Evolutionary conservation across 2,329 filamentous ascomycete species (phyloP).

Genomic region (Chaetomiaceae sp.): DNA sequence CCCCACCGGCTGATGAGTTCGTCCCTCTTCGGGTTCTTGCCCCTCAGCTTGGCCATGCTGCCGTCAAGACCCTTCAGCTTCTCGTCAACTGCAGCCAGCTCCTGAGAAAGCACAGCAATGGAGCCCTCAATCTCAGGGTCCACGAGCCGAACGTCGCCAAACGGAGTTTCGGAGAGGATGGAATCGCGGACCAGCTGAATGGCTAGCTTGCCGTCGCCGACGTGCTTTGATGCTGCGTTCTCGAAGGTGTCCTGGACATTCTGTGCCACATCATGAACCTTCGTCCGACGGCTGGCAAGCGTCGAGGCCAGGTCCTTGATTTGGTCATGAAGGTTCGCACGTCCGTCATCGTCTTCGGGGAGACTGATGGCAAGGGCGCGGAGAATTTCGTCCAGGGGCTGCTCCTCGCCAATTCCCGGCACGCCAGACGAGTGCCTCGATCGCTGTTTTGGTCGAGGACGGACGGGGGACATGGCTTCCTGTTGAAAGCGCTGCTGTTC

Average conservation of each 20-base stretch:
- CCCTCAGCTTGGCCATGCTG: conserved; percentile 33
- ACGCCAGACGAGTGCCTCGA: conserved; percentile 35
- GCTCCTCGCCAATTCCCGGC: conserved; percentile 31
- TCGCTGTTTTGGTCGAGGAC: conserved; percentile 27
- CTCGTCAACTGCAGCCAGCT: conserved; percentile 39
- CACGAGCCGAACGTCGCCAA: conserved; percentile 43
- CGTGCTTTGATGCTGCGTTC: conserved; percentile 35
- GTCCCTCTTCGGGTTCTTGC: conserved; percentile 44
- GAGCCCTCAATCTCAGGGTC: conserved; percentile 51
- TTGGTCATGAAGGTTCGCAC: conserved; percentile 15
- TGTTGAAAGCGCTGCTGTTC: conserved; percentile 26
- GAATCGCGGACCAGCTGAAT: conserved; percentile 48
- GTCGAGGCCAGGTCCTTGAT: conserved; percentile 28
- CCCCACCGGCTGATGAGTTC: conserved; percentile 46
- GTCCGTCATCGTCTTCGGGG: conserved; percentile 15
- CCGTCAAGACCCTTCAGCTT: conserved; percentile 37
- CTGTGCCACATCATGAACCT: conserved; percentile 41
- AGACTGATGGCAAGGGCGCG: conserved; percentile 42
- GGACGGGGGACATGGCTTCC: conserved; percentile 32
- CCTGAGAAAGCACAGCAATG: conserved; percentile 43
- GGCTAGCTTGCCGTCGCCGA: conserved; percentile 46
- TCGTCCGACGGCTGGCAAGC: conserved; percentile 39
- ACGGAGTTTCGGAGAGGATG: conserved; percentile 50
- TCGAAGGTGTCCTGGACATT: conserved; percentile 51
- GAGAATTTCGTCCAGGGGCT: conserved; percentile 46